A percentile compares a stretch with the other conserved stretches of the same genome.
Evolutionary conservation across 2,329 filamentous ascomycete species (phyloP).

Genomic region (Hymenoscyphus scutula): DNA sequence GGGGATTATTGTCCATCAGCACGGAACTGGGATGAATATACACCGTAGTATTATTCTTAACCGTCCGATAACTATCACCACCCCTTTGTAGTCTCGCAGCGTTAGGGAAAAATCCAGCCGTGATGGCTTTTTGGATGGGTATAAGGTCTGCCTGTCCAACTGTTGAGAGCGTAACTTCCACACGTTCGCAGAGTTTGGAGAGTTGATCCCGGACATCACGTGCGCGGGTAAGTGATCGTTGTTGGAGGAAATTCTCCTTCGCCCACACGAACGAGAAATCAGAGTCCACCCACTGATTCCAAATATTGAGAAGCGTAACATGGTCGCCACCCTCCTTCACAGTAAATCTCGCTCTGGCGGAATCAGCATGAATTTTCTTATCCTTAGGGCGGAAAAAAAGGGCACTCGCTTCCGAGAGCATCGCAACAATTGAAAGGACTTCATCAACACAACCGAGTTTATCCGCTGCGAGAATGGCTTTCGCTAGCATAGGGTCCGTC

Average conservation of each 20-base stretch:
- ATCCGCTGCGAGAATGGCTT: constrained; percentile 83
- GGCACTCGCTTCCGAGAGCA: constrained; percentile 84
- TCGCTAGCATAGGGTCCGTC: constrained; percentile 86
- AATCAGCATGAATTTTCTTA: constrained; percentile 95
- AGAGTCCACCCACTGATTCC: constrained; percentile 90
- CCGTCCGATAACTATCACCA: constrained; percentile 84
- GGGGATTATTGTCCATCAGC: constrained; percentile 73
- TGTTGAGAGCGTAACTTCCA: constrained; percentile 74
- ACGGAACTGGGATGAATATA: constrained; percentile 89
- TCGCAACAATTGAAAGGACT: constrained; percentile 87
- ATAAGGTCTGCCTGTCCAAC: constrained; percentile 69
- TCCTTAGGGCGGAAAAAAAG: constrained; percentile 96
- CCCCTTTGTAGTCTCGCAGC: constrained; percentile 79
- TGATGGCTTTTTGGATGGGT: constrained; percentile 84
- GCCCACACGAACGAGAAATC: constrained; percentile 88
- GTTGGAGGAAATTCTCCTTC: constrained; percentile 90
- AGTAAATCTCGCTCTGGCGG: constrained; percentile 83
- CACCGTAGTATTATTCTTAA: constrained; percentile 86
- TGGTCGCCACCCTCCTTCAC: constrained; percentile 90
- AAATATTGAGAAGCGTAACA: constrained; percentile 84
- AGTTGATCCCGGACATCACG: constrained; percentile 92
- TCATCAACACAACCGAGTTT: constrained; percentile 93
- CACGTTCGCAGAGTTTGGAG: constrained; percentile 85
- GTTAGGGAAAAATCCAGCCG: constrained; percentile 92
- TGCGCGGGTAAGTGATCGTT: constrained; percentile 82